Evolutionary conservation across 1,284 basidiomycete genomes (phyloP).

Genomic region (Apiotrichum montevideense): DNA sequence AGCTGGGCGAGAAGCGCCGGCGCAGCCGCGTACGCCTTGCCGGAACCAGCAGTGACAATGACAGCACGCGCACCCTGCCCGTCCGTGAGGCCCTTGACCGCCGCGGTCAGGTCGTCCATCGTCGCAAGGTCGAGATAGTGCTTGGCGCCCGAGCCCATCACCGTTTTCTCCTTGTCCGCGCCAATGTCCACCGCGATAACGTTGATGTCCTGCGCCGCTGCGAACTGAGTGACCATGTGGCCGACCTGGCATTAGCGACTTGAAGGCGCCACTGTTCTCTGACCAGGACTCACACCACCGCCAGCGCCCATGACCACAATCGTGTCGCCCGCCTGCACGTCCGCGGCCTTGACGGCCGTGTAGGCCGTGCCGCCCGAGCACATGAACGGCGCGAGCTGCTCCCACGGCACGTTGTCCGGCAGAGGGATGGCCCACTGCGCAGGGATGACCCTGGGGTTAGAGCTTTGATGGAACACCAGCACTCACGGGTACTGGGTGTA

Average conservation of each 20-base stretch:
- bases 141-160: conserved; percentile 5
- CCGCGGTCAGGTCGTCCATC: conserved; percentile 5
- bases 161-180: conserved; percentile 11
- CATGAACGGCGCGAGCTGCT: conserved; percentile 18
- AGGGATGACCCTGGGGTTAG: no score
- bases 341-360: conserved; percentile 16
- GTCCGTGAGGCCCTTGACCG: conserved; percentile 10
- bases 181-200: conserved; percentile 16
- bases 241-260: background rate
- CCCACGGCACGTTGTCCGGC: conserved; percentile 10
- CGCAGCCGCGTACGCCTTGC: conserved; percentile 14
- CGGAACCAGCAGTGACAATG: conserved; percentile 15
- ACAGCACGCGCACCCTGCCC: conserved; percentile 12
- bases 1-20: conserved; percentile 8
- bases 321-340: conserved; percentile 4
- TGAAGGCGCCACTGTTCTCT: no score
- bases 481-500: no score
- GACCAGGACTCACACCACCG: conserved; percentile 8
- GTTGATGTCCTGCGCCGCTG: conserved; percentile 10
- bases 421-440: conserved; percentile 6
- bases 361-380: conserved; percentile 15
- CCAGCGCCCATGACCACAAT: conserved; percentile 10
- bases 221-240: conserved; percentile 20
- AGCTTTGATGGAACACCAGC: no score
- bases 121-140: conserved; percentile 10